These are phyloP conservation scores for Sphaerulina musiva DNA, from an alignment of 2,329 filamentous ascomycete species.

Conservation along the genomic window DNA sequence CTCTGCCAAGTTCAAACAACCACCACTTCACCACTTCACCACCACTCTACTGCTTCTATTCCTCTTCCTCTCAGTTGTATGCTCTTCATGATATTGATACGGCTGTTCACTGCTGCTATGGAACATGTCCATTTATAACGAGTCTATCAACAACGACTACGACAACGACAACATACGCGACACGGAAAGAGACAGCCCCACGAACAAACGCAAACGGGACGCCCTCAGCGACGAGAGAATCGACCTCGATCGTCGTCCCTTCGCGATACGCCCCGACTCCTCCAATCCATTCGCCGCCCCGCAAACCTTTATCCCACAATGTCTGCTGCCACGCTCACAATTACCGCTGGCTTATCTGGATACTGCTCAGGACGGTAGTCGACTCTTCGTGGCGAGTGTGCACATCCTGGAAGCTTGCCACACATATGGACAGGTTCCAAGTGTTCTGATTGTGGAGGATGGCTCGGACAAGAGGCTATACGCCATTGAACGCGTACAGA, in stretches of 20 bases:
- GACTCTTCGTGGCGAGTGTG: conserved; percentile 56
- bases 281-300: conserved; percentile 24
- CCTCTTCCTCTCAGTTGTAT: conserved; percentile 5
- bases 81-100: conserved; percentile 15
- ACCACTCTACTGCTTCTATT: background rate
- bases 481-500: conserved; percentile 59
- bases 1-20: background rate
- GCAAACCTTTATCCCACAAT: conserved; percentile 27
- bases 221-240: conserved; percentile 10
- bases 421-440: conserved; percentile 41
- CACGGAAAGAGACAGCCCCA: background rate
- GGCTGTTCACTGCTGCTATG: conserved; percentile 11
- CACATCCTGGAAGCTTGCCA: conserved; percentile 56
- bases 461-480: conserved; percentile 50
- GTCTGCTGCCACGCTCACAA: conserved; percentile 53
- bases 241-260: conserved; percentile 24
- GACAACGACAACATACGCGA: background rate
- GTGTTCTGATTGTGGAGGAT: conserved; percentile 56
- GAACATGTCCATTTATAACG: conserved; percentile 19
- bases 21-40: background rate
- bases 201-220: conserved; percentile 18
- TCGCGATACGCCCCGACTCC: conserved; percentile 24
- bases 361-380: conserved; percentile 46
- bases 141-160: conserved; percentile 3
- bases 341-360: conserved; percentile 59